Evolutionary conservation across 2,329 filamentous ascomycete genomes (phyloP).

Genomic region (Ambrosiella cleistominuta): DNA sequence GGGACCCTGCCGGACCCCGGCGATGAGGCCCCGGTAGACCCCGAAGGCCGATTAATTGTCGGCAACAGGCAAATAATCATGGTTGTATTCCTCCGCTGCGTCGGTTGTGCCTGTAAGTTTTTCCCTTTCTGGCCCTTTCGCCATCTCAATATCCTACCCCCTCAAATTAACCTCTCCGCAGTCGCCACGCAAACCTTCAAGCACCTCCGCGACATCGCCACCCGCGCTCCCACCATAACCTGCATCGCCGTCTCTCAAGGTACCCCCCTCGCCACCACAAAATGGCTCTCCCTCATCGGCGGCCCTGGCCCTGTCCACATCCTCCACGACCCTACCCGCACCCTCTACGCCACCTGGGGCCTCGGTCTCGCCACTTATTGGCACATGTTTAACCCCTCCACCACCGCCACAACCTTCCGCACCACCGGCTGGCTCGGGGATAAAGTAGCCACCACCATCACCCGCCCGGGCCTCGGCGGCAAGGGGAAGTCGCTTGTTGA

Average conservation of each 20-base stretch:
- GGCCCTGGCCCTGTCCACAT: slow-evolving; percentile 39
- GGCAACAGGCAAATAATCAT: slow-evolving; percentile 28
- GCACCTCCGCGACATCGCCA: slow-evolving; percentile 35
- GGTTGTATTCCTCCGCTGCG: slow-evolving; percentile 36
- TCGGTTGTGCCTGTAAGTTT: slow-evolving; percentile 36
- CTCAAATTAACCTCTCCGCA: slow-evolving; percentile 15
- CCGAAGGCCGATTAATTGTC: slow-evolving; percentile 26
- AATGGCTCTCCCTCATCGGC: slow-evolving; percentile 40
- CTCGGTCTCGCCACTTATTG: slow-evolving; percentile 33
- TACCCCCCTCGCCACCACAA: slow-evolving; percentile 34
- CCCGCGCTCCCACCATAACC: slow-evolving; percentile 26
- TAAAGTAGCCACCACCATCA: slow-evolving; percentile 29
- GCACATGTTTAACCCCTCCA: slow-evolving; percentile 36
- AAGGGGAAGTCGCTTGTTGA: slow-evolving; percentile 5
- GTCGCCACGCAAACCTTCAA: slow-evolving; percentile 41
- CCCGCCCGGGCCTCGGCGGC: slow-evolving; percentile 1
- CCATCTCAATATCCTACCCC: slow-evolving; percentile 6
- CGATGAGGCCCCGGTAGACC: slow-evolving; percentile 30
- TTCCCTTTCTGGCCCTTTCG: neutral
- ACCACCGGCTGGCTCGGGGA: slow-evolving; percentile 36
- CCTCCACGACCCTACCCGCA: slow-evolving; percentile 37
- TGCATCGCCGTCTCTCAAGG: slow-evolving; percentile 45
- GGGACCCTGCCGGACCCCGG: slow-evolving; percentile 29
- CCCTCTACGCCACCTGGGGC: slow-evolving; percentile 42
- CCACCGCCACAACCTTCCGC: slow-evolving; percentile 27